Evolutionary conservation across 2,329 filamentous ascomycete genomes (phyloP).

Genomic region (Ampelomyces quisqualis): DNA sequence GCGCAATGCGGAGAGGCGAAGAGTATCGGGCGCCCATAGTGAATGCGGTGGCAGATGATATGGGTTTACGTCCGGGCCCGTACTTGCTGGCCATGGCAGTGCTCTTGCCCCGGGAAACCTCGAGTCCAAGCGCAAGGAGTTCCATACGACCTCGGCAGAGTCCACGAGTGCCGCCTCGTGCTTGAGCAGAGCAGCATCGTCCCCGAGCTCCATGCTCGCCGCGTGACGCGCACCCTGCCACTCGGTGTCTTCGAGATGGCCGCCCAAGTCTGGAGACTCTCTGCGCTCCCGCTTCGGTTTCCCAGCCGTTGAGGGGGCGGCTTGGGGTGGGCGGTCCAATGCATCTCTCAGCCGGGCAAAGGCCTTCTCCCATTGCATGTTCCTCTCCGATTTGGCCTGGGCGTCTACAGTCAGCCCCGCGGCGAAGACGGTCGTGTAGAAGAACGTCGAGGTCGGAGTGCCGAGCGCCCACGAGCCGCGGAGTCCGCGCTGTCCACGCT

Average conservation of each 20-base stretch:
- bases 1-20: slow-evolving; percentile 33
- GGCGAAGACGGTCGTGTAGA: slow-evolving; percentile 68
- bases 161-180: slow-evolving; percentile 17
- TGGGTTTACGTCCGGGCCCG: slow-evolving; percentile 34
- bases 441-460: slow-evolving; percentile 62
- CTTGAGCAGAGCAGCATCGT: slow-evolving; percentile 18
- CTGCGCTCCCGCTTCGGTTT: neutral
- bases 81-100: slow-evolving; percentile 46
- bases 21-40: slow-evolving; percentile 44
- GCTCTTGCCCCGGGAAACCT: slow-evolving; percentile 24
- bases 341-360: slow-evolving; percentile 48
- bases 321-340: neutral
- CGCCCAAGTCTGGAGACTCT: slow-evolving; percentile 7
- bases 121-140: slow-evolving; percentile 34
- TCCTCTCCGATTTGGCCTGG: slow-evolving; percentile 55
- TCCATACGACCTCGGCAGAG: slow-evolving; percentile 23
- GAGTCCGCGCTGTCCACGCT: slow-evolving; percentile 54
- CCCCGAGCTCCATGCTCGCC: slow-evolving; percentile 30
- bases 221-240: slow-evolving; percentile 21
- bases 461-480: slow-evolving; percentile 55
- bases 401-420: slow-evolving; percentile 65
- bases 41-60: slow-evolving; percentile 49
- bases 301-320: neutral
- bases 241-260: slow-evolving; percentile 21
- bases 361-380: slow-evolving; percentile 61